Evolutionary conservation across 371 early-diverging fungal species (phyloP).

Genomic region (Saksenaea oblongispora): DNA sequence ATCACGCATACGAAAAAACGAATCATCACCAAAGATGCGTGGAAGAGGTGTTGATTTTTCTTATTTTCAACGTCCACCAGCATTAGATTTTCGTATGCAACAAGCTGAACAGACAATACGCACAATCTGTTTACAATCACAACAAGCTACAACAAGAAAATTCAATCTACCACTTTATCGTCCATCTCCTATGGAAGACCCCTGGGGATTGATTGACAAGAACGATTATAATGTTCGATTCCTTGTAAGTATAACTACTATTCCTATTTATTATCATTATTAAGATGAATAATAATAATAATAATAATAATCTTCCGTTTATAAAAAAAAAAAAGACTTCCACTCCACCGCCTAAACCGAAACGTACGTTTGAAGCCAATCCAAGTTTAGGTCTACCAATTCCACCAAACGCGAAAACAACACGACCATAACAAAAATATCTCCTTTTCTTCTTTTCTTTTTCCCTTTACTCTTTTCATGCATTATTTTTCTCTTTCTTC

Average conservation of each 20-base stretch:
- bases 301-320: background rate
- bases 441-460: background rate
- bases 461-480: background rate
- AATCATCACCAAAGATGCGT: background rate
- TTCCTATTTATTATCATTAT: no score
- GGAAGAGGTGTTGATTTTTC: constrained; percentile 10
- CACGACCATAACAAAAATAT: background rate
- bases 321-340: background rate
- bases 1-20: background rate
- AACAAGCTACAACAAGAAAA: background rate
- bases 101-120: constrained; percentile 7
- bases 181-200: constrained; percentile 19
- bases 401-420: constrained; percentile 3
- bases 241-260: constrained; percentile 5
- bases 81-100: constrained; percentile 4
- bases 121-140: constrained; percentile 7
- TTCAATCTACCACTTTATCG: constrained; percentile 8
- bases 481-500: background rate
- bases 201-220: constrained; percentile 9
- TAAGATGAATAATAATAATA: no score
- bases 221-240: constrained; percentile 10
- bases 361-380: constrained; percentile 5
- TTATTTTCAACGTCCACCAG: constrained; percentile 5
- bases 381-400: background rate
- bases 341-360: constrained; percentile 9